Percentiles rank a stretch among this genome's conserved stretches.
Evolutionary conservation across 768 basidiomycete genomes (phyloP).

Genomic region (Termitomyces sp.): DNA sequence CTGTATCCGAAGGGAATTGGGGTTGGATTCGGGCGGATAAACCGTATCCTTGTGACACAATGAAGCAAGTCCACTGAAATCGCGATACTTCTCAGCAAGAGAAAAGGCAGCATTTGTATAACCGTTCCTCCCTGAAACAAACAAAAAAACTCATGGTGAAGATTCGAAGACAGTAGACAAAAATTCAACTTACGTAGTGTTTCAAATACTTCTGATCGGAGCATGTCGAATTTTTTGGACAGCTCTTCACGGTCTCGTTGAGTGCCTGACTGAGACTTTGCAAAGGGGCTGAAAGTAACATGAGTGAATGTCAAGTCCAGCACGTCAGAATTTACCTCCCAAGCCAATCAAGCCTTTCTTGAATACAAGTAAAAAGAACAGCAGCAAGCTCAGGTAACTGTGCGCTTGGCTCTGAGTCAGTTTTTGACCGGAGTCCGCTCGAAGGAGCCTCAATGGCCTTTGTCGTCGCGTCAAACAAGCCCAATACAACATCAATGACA

Average conservation of each 20-base stretch:
- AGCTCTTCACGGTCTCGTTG: constrained; percentile 59
- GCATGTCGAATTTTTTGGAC: constrained; percentile 59
- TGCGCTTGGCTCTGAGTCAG: constrained; percentile 34
- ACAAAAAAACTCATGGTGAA: neutral
- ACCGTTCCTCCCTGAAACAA: constrained; percentile 59
- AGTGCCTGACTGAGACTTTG: constrained; percentile 42
- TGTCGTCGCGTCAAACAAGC: constrained; percentile 68
- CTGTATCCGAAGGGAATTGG: constrained; percentile 58
- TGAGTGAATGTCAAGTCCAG: neutral
- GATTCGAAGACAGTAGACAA: neutral
- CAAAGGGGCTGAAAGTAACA: constrained; percentile 34
- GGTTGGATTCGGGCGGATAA: constrained; percentile 62
- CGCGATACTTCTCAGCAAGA: constrained; percentile 83
- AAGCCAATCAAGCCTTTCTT: constrained; percentile 70
- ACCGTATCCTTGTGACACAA: constrained; percentile 71
- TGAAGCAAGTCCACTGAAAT: constrained; percentile 82
- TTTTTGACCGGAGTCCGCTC: constrained; percentile 21
- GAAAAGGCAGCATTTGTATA: constrained; percentile 69
- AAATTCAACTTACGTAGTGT: constrained; percentile 62
- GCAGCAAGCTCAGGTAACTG: constrained; percentile 68
- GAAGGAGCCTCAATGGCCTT: constrained; percentile 39
- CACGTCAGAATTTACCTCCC: constrained; percentile 39
- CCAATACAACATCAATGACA: constrained; percentile 65
- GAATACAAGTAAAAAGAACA: constrained; percentile 59
- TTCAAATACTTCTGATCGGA: constrained; percentile 76